Evolutionary conservation across 2,329 filamentous ascomycete species (phyloP), one percentile per base, ranked within the genome.

Genomic region (Zymoseptoria crescenta): DNA sequence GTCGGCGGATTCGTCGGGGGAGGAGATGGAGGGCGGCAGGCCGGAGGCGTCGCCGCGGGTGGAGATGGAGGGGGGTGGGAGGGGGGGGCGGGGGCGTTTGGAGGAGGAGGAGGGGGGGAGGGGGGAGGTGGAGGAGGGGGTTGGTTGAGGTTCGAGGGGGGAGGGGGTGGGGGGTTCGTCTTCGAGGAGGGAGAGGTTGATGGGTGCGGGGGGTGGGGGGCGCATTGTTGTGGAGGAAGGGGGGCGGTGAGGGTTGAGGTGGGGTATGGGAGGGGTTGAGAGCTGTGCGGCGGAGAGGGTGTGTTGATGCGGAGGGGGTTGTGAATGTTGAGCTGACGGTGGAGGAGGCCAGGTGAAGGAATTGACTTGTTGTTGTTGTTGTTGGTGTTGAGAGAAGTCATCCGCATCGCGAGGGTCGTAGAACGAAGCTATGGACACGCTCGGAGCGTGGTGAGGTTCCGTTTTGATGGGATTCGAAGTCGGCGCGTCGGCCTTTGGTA

Each of bases 1-100:
- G 74, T 96, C 92, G 0, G 87, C 87, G 66, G 87, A 87, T 67
- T 96, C 91, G 64, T 86, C 76, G 35, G 88, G 81, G 70, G 87
- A 86, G 70, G 83, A 81, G 65, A 79, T 80, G 1, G 78, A n/a
- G n/a, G n/a, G n/a, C n/a, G n/a, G n/a, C n/a, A n/a, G n/a, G n/a
- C n/a, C n/a, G n/a, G n/a, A n/a, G n/a, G n/a, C n/a, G n/a, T n/a
- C n/a, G n/a, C n/a, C n/a, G n/a, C n/a, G n/a, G n/a, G n/a, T n/a
- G n/a, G n/a, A n/a, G n/a, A n/a, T n/a, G n/a, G n/a, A n/a, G n/a
- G n/a, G n/a, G n/a, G n/a, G n/a, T n/a, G n/a, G n/a, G n/a, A n/a
- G n/a, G n/a, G n/a, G n/a, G n/a, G n/a, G n/a, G n/a, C n/a, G n/a
- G n/a, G n/a, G n/a, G n/a, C n/a, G n/a, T n/a, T n/a, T n/a, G n/a